Base-by-base conservation (phyloP, 2,329 filamentous ascomycete genomes). In the Beauveria scarabaeidicola region DNA sequence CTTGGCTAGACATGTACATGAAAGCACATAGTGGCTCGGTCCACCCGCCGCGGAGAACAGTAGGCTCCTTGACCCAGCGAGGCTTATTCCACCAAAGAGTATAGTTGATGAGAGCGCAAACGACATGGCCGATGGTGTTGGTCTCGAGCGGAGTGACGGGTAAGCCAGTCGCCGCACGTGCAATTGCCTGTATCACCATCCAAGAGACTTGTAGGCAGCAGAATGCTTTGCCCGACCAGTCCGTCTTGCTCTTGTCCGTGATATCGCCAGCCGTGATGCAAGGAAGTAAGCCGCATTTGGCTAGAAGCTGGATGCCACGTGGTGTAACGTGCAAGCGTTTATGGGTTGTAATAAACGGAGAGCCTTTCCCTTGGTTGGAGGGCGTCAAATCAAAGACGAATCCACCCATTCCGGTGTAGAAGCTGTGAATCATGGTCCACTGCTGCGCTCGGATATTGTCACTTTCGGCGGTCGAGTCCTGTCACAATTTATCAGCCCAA, bases 101-200 rank as follows among this genome's bases (percentile, higher is more conserved):
- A 41, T 71, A 73, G 40, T 73, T 70, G 9, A 64, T 50, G 23
- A 72, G 65, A 4, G 71, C 69, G 58, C 71, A 74, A 8, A 69
- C 51, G 5, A 73, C 69, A 62, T 74, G 71, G 0, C 66, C 67
- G 32, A 72, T 61, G 1, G 70, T 72, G 60, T 72, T 68, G 1
- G 73, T 59, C 55, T 75, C 72, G 11, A 75, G 66, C 7, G 73
- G 65, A 0, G 69, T 71, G 11, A 76, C 60, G 0, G 74, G 72
- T 0, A 75, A 62, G 6, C 63, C 61, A 17, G 68, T 62, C 1
- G 65, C 64, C 15, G 68, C 60, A 1, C 74, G 68, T 2, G 68
- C 68, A 21, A 74, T 62, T 38, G 63, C 64, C 48, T 75, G 72
- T 3, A 73, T 46, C 3, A 72, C 58, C 60, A 76, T 72, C 74